phyloP scores from a whole-genome alignment of 2,329 filamentous ascomycete genomes.

The Keithomyces neogunnii region DNA sequence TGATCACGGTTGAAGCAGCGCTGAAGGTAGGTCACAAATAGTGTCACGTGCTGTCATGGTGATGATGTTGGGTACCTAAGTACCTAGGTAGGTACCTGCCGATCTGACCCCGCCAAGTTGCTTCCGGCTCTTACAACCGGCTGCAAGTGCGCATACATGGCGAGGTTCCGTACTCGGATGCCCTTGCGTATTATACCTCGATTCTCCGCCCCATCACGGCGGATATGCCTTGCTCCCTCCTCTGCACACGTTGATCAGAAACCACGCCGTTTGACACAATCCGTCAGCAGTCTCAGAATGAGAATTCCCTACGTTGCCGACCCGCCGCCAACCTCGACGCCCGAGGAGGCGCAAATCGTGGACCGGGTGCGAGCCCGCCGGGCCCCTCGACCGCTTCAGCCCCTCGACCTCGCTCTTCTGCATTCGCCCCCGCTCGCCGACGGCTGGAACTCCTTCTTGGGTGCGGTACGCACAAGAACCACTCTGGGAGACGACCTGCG shows the following conservation, averaged over 20 bases:
- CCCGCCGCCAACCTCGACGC: conserved; percentile 35
- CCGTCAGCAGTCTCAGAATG: conserved; percentile 34
- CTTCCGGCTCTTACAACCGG: not conserved
- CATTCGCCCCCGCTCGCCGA: conserved; percentile 68
- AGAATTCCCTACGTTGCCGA: conserved; percentile 57
- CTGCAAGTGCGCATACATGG: not conserved
- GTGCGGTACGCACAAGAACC: conserved; percentile 50
- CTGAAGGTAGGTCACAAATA: too few species aligned
- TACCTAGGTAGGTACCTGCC: too few species aligned
- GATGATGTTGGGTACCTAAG: too few species aligned
- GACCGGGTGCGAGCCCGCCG: conserved; percentile 57
- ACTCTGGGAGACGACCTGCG: conserved; percentile 47
- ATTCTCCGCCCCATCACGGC: too few species aligned
- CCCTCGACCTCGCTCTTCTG: conserved; percentile 68
- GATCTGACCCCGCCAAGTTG: not conserved
- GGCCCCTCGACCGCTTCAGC: conserved; percentile 59
- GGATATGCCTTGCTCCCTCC: too few species aligned
- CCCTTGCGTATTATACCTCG: too few species aligned
- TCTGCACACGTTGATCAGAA: not conserved
- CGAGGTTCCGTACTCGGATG: not conserved
- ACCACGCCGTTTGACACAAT: not conserved
- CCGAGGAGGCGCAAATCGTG: conserved; percentile 49
- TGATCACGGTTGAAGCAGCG: too few species aligned
- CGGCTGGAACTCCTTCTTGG: conserved; percentile 65
- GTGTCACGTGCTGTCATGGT: too few species aligned